A percentile compares a stretch with the other conserved stretches of the same genome.
Evolutionary conservation across 371 early-diverging fungal genomes (phyloP).

Genomic region (Batrachochytrium dendrobatidis): DNA sequence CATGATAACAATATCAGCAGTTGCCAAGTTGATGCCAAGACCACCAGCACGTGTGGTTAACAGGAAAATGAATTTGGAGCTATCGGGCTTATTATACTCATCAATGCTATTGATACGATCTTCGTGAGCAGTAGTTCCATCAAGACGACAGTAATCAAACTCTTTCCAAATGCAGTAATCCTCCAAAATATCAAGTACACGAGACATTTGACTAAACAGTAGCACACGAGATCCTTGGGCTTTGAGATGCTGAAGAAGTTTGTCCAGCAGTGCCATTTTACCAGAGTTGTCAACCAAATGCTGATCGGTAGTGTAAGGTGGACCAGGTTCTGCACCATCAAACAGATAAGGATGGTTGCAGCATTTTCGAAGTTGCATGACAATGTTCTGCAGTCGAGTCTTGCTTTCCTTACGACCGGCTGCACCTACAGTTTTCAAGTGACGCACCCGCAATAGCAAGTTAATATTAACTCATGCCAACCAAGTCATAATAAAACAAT

Average conservation of each 20-base stretch:
- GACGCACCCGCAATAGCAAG: slow-evolving; percentile 14
- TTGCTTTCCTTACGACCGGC: slow-evolving; percentile 59
- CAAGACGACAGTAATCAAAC: slow-evolving; percentile 96
- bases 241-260: slow-evolving; percentile 74
- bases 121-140: slow-evolving; percentile 93
- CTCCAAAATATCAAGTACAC: slow-evolving; percentile 97
- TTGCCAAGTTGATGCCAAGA: slow-evolving; percentile 96
- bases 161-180: slow-evolving; percentile 93
- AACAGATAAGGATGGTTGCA: slow-evolving; percentile 99
- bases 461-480: background rate
- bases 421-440: too few relatives aligned
- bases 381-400: slow-evolving; percentile 85
- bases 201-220: slow-evolving; percentile 98
- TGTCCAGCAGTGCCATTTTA: slow-evolving; percentile 92
- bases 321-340: slow-evolving; percentile 95
- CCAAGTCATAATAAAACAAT: background rate
- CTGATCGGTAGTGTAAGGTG: slow-evolving; percentile 95
- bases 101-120: slow-evolving; percentile 91
- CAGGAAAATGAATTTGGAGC: slow-evolving; percentile 93
- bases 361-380: slow-evolving; percentile 99
- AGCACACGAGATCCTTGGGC: slow-evolving; percentile 93
- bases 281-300: slow-evolving; percentile 87
- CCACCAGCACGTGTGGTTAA: slow-evolving; percentile 95
- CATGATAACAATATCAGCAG: slow-evolving; percentile 95
- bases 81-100: slow-evolving; percentile 86